These are phyloP conservation scores for Boechera stricta DNA, from an alignment of 345 rosid genomes.

Conservation along the genomic window DNA sequence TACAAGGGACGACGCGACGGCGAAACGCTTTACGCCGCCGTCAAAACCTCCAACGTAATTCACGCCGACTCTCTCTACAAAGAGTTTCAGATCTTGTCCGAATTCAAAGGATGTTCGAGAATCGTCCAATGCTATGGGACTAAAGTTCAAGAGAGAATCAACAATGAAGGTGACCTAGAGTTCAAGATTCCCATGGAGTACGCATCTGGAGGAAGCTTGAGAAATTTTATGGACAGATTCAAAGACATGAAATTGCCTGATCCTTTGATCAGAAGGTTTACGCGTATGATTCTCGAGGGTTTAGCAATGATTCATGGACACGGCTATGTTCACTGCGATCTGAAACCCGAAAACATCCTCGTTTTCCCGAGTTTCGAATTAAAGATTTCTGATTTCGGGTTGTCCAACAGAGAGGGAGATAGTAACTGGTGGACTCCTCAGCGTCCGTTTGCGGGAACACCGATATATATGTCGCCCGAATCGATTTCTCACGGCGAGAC, in stretches of 20 bases:
- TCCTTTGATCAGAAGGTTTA: conserved; percentile 38
- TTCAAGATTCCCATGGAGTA: conserved; percentile 49
- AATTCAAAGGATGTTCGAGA: conserved; percentile 33
- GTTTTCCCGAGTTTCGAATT: conserved; percentile 5
- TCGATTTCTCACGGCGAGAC: background rate
- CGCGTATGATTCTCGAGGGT: conserved; percentile 45
- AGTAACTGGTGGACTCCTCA: background rate
- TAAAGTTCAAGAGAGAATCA: conserved; percentile 14
- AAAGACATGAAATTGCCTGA: conserved; percentile 40
- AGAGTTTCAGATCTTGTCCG: conserved; percentile 45
- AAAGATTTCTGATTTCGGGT: background rate
- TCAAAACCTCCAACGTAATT: background rate
- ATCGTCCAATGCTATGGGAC: conserved; percentile 47
- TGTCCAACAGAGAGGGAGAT: background rate
- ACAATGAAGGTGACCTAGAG: conserved; percentile 32
- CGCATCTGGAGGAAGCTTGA: conserved; percentile 51
- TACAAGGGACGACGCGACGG: background rate
- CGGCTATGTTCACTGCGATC: conserved; percentile 31
- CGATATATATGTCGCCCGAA: background rate
- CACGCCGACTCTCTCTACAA: conserved; percentile 38
- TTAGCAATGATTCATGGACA: conserved; percentile 32
- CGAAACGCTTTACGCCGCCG: background rate
- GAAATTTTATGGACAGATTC: conserved; percentile 24
- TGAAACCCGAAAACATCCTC: conserved; percentile 52
- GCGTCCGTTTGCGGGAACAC: background rate